phyloP scores from a whole-genome alignment of 2,329 filamentous ascomycete genomes.

The Tolypocladium amazonense region DNA sequence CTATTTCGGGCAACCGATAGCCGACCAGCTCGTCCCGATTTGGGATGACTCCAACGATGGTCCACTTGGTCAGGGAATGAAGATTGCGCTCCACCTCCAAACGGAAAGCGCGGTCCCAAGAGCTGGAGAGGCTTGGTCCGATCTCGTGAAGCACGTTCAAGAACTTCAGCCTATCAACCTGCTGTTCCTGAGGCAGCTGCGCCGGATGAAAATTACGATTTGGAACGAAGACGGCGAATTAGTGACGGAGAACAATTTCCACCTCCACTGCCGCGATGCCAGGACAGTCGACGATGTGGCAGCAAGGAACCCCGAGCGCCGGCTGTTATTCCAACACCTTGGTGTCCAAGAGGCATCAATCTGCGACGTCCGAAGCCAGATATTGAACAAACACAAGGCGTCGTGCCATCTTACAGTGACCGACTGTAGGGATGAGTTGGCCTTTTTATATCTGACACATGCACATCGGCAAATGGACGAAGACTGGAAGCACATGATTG shows the following conservation, averaged over 20 bases:
- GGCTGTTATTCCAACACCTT: background rate
- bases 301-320: background rate
- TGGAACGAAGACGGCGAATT: background rate
- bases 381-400: background rate
- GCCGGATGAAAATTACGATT: background rate
- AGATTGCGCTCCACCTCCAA: background rate
- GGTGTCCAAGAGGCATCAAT: background rate
- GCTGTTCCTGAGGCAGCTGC: background rate
- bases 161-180: background rate
- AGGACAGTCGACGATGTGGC: background rate
- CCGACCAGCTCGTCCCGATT: background rate
- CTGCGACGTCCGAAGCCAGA: background rate
- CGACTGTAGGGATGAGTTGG: background rate
- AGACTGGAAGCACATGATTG: background rate
- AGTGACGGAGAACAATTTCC: background rate
- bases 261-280: background rate
- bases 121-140: background rate
- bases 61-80: background rate
- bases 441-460: slow-evolving; percentile 1
- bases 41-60: background rate
- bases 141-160: background rate
- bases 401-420: background rate
- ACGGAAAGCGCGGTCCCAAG: background rate
- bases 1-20: background rate
- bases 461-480: background rate